Evolutionary conservation across 2,329 filamentous ascomycete species (phyloP).

Genomic region (Talaromyces sp.): DNA sequence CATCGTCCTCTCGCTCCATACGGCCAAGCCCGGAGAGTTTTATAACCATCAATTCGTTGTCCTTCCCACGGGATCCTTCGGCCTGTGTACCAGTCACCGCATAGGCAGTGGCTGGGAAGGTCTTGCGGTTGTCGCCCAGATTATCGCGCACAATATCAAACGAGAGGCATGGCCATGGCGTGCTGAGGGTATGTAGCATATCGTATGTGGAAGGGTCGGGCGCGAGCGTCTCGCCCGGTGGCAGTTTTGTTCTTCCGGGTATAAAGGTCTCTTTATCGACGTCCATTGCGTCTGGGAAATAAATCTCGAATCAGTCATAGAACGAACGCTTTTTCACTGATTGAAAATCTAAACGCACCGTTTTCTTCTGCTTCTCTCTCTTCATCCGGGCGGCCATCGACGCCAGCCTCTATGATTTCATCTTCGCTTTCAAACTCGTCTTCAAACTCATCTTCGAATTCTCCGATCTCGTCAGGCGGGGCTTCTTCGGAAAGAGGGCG

Average conservation of each 20-base stretch:
- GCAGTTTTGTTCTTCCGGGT: conserved; percentile 85
- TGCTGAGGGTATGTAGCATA: conserved; percentile 91
- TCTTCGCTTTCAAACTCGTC: conserved; percentile 94
- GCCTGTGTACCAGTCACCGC: conserved; percentile 93
- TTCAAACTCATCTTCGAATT: conserved; percentile 77
- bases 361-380: conserved; percentile 85
- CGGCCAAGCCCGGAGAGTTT: conserved; percentile 89
- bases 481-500: conserved; percentile 49
- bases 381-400: conserved; percentile 86
- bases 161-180: conserved; percentile 94
- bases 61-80: conserved; percentile 65
- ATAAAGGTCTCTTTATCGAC: conserved; percentile 94
- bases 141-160: conserved; percentile 87
- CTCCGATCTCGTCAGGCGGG: conserved; percentile 53
- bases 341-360: conserved; percentile 38
- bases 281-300: conserved; percentile 70
- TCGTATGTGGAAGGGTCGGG: conserved; percentile 94
- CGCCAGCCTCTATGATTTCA: conserved; percentile 89
- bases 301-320: conserved; percentile 15
- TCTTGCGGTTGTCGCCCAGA: conserved; percentile 81
- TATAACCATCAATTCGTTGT: conserved; percentile 93
- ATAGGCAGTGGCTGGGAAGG: conserved; percentile 95
- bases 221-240: conserved; percentile 82
- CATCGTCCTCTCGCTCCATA: conserved; percentile 71
- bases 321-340: not conserved